These are phyloP conservation scores for Brassica nigra DNA, from an alignment of 345 rosid genomes.

Conservation along the genomic window DNA sequence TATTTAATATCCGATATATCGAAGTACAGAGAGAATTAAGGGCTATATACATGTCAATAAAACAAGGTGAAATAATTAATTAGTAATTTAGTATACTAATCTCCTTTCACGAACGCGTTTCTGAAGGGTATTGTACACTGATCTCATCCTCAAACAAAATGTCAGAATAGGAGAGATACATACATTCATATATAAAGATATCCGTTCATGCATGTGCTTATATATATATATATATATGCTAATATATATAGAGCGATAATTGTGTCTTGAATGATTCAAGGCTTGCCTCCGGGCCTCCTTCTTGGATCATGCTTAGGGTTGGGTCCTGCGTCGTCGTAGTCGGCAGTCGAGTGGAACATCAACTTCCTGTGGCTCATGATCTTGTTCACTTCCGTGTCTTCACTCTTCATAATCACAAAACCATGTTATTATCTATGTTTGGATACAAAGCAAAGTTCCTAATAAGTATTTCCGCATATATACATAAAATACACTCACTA, in stretches of 20 bases:
- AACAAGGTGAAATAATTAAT: constrained; percentile 14
- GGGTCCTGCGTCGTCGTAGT: constrained; percentile 66
- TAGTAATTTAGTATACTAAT: constrained; percentile 8
- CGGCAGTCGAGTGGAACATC: constrained; percentile 48
- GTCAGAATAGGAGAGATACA: constrained; percentile 21
- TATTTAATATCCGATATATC: constrained; percentile 21
- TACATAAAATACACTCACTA: constrained; percentile 23
- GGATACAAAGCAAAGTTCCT: not conserved
- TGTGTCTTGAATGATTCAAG: constrained; percentile 31
- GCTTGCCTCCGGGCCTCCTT: constrained; percentile 46
- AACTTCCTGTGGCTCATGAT: constrained; percentile 53
- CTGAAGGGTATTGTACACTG: constrained; percentile 33
- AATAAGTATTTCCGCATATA: not conserved
- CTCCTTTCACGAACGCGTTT: constrained; percentile 27
- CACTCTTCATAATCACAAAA: constrained; percentile 23
- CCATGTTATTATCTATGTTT: constrained; percentile 10
- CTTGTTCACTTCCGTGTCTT: constrained; percentile 15
- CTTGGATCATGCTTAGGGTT: constrained; percentile 69
- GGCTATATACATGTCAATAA: constrained; percentile 5
- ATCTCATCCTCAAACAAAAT: constrained; percentile 40
- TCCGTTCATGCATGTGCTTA: constrained; percentile 10
- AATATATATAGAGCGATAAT: not conserved
- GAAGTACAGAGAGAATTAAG: constrained; percentile 13
- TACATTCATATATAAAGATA: not conserved
- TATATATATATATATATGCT: not conserved